phyloP scores from a whole-genome alignment of 257 asterid species.

The Salvia rosmarinus region DNA sequence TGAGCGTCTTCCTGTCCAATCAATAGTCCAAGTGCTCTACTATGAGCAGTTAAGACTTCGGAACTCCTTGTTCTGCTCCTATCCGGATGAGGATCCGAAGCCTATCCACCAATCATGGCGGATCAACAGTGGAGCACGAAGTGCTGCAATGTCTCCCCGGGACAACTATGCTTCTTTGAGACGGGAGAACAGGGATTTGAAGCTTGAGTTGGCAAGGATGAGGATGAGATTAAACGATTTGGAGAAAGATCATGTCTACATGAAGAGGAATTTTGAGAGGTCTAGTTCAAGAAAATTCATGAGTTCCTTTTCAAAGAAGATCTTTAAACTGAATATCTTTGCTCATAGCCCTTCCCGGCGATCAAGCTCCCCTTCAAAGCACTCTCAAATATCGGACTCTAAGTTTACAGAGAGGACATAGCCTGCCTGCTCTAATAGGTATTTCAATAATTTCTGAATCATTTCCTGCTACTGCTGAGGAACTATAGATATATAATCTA shows the following conservation, averaged over 20 bases:
- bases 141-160: slow-evolving; percentile 92
- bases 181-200: slow-evolving; percentile 85
- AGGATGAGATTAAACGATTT: slow-evolving; percentile 89
- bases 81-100: slow-evolving; percentile 82
- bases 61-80: slow-evolving; percentile 63
- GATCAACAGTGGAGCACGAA: slow-evolving; percentile 82
- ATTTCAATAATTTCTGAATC: slow-evolving; percentile 26
- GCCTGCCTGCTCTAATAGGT: slow-evolving; percentile 41
- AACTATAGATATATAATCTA: slow-evolving; percentile 26
- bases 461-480: slow-evolving; percentile 31
- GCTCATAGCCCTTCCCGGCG: slow-evolving; percentile 67
- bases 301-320: slow-evolving; percentile 79
- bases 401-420: slow-evolving; percentile 64
- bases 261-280: slow-evolving; percentile 90
- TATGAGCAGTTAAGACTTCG: slow-evolving; percentile 87
- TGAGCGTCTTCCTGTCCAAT: slow-evolving; percentile 92
- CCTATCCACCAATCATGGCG: slow-evolving; percentile 88
- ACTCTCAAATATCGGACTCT: slow-evolving; percentile 72
- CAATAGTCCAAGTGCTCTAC: slow-evolving; percentile 91
- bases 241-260: slow-evolving; percentile 91
- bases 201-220: slow-evolving; percentile 88
- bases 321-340: slow-evolving; percentile 69
- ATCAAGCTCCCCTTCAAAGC: slow-evolving; percentile 81
- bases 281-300: slow-evolving; percentile 67
- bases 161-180: slow-evolving; percentile 92